phyloP scores from a whole-genome alignment of 1,284 basidiomycete genomes.

The Microbotryum silenes-acaulis region DNA sequence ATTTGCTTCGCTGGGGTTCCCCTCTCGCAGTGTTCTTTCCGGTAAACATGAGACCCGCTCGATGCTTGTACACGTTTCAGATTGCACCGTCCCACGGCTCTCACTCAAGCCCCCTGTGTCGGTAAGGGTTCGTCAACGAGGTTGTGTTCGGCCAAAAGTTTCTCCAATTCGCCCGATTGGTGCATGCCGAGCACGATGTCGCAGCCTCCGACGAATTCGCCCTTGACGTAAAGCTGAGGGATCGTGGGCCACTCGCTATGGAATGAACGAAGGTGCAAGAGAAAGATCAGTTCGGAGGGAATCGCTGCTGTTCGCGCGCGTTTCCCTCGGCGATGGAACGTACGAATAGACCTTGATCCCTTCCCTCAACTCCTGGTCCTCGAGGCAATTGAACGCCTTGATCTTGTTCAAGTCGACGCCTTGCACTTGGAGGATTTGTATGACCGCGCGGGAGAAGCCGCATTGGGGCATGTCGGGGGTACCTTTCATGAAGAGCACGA shows the following conservation, averaged over 20 bases:
- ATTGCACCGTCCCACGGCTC: not conserved
- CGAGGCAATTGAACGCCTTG: slow-evolving; percentile 69
- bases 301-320: no score
- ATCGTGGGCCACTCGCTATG: slow-evolving; percentile 95
- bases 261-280: no score
- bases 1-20: not conserved
- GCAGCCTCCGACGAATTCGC: slow-evolving; percentile 93
- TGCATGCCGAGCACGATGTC: slow-evolving; percentile 95
- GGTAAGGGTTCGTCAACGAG: slow-evolving; percentile 46
- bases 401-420: slow-evolving; percentile 71
- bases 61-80: no score
- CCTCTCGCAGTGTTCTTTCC: not conserved
- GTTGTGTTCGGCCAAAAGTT: slow-evolving; percentile 63
- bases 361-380: slow-evolving; percentile 70
- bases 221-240: slow-evolving; percentile 88
- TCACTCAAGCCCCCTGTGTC: not conserved
- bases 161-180: slow-evolving; percentile 86
- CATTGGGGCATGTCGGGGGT: slow-evolving; percentile 63
- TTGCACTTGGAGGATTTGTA: slow-evolving; percentile 84
- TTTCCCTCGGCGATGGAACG: slow-evolving; percentile 36
- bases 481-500: slow-evolving; percentile 93
- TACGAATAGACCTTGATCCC: slow-evolving; percentile 95
- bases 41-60: no score
- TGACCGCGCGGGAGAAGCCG: slow-evolving; percentile 86
- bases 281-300: no score